phyloP scores from a whole-genome alignment of 345 rosid species.

The Acer campestre region DNA sequence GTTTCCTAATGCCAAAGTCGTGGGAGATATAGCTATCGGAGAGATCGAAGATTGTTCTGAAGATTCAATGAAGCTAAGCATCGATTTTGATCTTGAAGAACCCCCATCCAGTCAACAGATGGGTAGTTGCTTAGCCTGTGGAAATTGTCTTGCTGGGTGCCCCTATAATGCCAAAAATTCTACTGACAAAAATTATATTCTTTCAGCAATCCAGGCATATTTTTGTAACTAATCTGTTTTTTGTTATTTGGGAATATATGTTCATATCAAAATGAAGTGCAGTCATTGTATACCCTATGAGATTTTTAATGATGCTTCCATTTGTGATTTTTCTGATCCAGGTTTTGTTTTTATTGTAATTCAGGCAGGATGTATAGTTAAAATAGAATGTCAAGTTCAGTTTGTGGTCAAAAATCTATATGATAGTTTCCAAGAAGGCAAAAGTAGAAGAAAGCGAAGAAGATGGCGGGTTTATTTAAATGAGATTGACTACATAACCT shows the following conservation, averaged over 20 bases:
- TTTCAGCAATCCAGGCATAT: conserved; percentile 40
- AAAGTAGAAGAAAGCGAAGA: conserved; percentile 12
- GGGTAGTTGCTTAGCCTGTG: conserved; percentile 43
- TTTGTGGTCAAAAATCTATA: conserved; percentile 35
- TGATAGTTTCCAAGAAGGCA: conserved; percentile 18
- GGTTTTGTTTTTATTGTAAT: conserved; percentile 2
- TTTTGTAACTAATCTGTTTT: background rate
- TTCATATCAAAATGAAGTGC: too few species aligned
- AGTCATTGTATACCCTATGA: background rate
- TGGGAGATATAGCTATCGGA: conserved; percentile 27
- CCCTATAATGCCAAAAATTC: conserved; percentile 54
- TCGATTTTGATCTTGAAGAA: conserved; percentile 37
- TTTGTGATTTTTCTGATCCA: background rate
- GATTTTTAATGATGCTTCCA: background rate
- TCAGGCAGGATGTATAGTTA: conserved; percentile 46
- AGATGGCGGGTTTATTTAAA: conserved; percentile 49
- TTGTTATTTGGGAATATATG: background rate
- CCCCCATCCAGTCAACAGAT: conserved; percentile 17
- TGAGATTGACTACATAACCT: conserved; percentile 36
- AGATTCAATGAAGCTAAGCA: conserved; percentile 34
- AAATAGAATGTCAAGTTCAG: conserved; percentile 34
- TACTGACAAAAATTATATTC: conserved; percentile 43
- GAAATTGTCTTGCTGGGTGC: conserved; percentile 56
- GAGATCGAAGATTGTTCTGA: conserved; percentile 30
- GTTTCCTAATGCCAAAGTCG: conserved; percentile 41